Evolutionary conservation across 169 alveolate genomes (phyloP), one percentile per base, ranked within the genome.

Genomic region (Plasmodium falciparum): DNA sequence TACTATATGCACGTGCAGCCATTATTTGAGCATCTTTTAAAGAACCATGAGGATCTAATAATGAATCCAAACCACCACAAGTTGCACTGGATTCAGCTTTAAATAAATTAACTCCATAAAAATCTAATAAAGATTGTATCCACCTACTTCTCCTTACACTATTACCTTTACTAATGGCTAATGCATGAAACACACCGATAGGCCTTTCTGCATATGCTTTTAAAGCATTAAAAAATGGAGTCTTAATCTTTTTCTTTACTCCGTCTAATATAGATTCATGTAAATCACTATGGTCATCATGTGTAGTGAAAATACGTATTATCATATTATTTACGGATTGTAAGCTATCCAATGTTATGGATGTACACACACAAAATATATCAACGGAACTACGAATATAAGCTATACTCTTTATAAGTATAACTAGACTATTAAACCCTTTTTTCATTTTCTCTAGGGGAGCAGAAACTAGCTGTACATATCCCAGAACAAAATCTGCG

Each of bases 81-180:
- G 95, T 93, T 20, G 94, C 94, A 78, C 92, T 71, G 29, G 93
- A 85, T 69, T 93, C 95, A 2, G 95, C 95, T 65, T 93, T 93
- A 88, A 93, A 93, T 11, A 93, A 78, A 61, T 88, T 88, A 33
- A 91, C 86, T 26, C 95, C 95, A 73, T 93, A 93, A 70, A 93
- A 93, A 72, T 90, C 93, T 29, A 88, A 73, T n/a, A 93, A 45
- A 4, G 74, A 73, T 24, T 89, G 94, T 29, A 89, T 85, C 95
- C 95, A 93, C 54, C 90, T 73, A 66, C 94, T 88, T 39, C 91
- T 47, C 22, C 94, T 88, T 15, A 93, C 92, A 43, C 90, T 66
- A 66, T 90, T 93, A 5, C 95, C 95, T 52, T 93, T 66, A 39
- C 94, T 90, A n/a, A 93, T 88, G 8, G 95, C 95, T 54, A 93